These are phyloP conservation scores for Pleurotus djamor DNA, from an alignment of 768 basidiomycete species.

Conservation along the genomic window DNA sequence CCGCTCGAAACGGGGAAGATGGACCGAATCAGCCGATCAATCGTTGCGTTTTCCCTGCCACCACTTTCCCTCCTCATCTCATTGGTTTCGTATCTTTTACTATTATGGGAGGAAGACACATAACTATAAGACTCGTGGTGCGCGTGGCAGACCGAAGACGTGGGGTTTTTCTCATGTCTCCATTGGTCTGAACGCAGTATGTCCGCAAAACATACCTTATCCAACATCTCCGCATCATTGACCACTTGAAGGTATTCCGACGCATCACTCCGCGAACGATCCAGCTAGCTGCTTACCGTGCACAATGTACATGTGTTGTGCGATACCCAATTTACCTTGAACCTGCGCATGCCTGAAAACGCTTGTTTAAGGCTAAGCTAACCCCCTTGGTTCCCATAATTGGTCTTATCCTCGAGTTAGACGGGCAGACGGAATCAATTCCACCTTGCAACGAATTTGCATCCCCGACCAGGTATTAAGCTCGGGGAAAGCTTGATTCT, in stretches of 20 bases:
- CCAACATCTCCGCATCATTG: neutral
- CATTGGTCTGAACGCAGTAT: neutral
- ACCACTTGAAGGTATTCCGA: too few relatives aligned
- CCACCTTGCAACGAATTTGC: too few relatives aligned
- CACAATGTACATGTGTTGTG: neutral
- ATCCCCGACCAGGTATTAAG: too few relatives aligned
- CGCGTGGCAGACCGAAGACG: too few relatives aligned
- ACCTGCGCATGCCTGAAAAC: neutral
- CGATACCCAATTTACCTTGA: neutral
- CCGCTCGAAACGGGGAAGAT: neutral
- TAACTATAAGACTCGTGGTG: too few relatives aligned
- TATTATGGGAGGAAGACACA: too few relatives aligned
- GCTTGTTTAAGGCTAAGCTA: neutral
- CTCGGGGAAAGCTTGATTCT: too few relatives aligned
- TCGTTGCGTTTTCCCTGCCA: neutral
- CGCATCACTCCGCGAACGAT: conserved; percentile 6
- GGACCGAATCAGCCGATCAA: neutral
- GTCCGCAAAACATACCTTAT: conserved; percentile 7
- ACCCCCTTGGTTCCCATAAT: neutral
- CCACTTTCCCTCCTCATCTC: neutral
- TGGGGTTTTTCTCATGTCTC: too few relatives aligned
- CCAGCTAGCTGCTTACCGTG: too few relatives aligned
- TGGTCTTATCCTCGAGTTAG: neutral
- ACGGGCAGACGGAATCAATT: too few relatives aligned
- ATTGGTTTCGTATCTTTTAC: neutral